phyloP scores from a whole-genome alignment of 495 filamentous ascomycete genomes.

The Mytilinidion resinicola region DNA sequence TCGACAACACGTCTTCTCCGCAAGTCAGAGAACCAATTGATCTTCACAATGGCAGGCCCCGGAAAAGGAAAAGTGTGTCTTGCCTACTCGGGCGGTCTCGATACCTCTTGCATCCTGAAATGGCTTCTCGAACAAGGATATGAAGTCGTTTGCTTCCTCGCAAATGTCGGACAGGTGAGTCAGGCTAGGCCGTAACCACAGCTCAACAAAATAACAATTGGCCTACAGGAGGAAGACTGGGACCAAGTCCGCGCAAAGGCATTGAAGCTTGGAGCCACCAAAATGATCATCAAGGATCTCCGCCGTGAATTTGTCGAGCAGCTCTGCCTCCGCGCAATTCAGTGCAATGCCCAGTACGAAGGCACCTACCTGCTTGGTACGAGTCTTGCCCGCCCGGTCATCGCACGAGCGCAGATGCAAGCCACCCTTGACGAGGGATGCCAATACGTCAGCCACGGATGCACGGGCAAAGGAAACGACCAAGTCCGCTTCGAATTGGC shows the following conservation, averaged over 20 bases:
- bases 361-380: constrained; percentile 18
- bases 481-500: constrained; percentile 12
- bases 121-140: constrained; percentile 25
- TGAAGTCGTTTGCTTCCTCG: constrained; percentile 28
- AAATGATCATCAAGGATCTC: constrained; percentile 24
- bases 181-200: neutral
- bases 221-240: constrained; percentile 22
- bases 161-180: neutral
- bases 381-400: constrained; percentile 13
- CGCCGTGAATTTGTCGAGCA: constrained; percentile 24
- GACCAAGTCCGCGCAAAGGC: constrained; percentile 25
- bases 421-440: constrained; percentile 6
- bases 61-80: constrained; percentile 5
- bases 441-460: constrained; percentile 2
- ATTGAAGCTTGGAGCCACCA: constrained; percentile 27
- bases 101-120: constrained; percentile 20
- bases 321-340: constrained; percentile 7
- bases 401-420: constrained; percentile 12
- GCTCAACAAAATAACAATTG: neutral
- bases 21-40: neutral
- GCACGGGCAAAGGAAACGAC: constrained; percentile 10
- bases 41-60: neutral
- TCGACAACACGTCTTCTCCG: too few relatives aligned
- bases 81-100: constrained; percentile 18
- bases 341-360: constrained; percentile 22